Evolutionary conservation across 2,329 filamentous ascomycete genomes (phyloP).

Genomic region (Apiospora phragmitis): DNA sequence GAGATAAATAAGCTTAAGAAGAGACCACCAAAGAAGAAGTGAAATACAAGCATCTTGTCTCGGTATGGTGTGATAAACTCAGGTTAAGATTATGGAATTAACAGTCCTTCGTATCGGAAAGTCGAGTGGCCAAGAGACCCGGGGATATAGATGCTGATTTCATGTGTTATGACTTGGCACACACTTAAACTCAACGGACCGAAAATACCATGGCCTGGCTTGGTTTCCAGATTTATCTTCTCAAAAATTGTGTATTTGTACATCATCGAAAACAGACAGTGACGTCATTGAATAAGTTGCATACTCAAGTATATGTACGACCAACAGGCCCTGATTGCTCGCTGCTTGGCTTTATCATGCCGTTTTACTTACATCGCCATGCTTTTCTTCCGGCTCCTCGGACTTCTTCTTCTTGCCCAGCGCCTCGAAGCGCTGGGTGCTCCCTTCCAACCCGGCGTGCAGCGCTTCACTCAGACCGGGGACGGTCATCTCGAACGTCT

Average conservation of each 20-base stretch:
- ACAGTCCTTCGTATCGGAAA: too few relatives aligned
- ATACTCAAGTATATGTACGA: background rate
- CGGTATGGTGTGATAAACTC: background rate
- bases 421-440: background rate
- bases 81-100: too few relatives aligned
- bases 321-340: too few relatives aligned
- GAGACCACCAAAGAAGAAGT: background rate
- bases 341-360: background rate
- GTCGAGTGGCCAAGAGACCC: too few relatives aligned
- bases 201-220: too few relatives aligned
- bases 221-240: too few relatives aligned
- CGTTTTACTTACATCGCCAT: background rate
- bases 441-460: conserved; percentile 16
- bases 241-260: too few relatives aligned
- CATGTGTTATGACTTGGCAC: too few relatives aligned
- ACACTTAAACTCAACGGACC: too few relatives aligned
- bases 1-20: background rate
- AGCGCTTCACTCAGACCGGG: conserved; percentile 36
- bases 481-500: conserved; percentile 60
- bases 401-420: background rate
- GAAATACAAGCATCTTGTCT: background rate
- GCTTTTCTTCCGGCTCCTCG: background rate
- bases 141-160: too few relatives aligned
- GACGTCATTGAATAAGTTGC: background rate
- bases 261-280: background rate